Evolutionary conservation across 2,329 filamentous ascomycete genomes (phyloP).

Genomic region (Aspergillus quadricinctus): DNA sequence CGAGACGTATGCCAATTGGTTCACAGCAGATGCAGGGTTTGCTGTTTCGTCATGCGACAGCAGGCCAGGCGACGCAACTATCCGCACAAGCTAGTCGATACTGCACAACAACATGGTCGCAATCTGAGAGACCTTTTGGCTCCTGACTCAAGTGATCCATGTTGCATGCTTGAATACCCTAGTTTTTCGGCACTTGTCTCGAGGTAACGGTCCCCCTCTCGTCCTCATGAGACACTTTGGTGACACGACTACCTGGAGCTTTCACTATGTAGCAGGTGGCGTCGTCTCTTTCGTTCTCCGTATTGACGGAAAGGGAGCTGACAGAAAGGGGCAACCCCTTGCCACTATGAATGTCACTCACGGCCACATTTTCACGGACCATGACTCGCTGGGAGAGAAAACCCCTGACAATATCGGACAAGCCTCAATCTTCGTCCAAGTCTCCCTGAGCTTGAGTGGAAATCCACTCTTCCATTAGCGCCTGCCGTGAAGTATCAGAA

Average conservation of each 20-base stretch:
- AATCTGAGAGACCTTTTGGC: background rate
- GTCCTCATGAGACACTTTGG: background rate
- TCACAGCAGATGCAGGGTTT: background rate
- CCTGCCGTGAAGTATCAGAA: slow-evolving; percentile 52
- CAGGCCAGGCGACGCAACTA: background rate
- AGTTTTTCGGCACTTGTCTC: background rate
- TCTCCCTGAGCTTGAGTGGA: slow-evolving; percentile 61
- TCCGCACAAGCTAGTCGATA: background rate
- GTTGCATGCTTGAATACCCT: background rate
- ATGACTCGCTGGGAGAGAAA: background rate
- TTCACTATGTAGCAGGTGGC: background rate
- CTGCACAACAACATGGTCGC: background rate
- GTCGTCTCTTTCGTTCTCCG: background rate
- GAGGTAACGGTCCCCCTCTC: background rate
- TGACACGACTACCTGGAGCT: background rate
- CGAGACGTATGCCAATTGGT: background rate
- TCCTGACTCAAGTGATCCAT: background rate
- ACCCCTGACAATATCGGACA: background rate
- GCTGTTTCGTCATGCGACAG: background rate
- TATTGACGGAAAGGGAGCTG: background rate
- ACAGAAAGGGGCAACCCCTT: background rate
- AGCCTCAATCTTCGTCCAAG: slow-evolving; percentile 33
- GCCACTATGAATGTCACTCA: background rate
- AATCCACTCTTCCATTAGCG: slow-evolving; percentile 81
- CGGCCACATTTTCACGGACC: background rate